Conservation (phyloP, 2,329 filamentous ascomycete genomes). For the Fusarium sp. region DNA sequence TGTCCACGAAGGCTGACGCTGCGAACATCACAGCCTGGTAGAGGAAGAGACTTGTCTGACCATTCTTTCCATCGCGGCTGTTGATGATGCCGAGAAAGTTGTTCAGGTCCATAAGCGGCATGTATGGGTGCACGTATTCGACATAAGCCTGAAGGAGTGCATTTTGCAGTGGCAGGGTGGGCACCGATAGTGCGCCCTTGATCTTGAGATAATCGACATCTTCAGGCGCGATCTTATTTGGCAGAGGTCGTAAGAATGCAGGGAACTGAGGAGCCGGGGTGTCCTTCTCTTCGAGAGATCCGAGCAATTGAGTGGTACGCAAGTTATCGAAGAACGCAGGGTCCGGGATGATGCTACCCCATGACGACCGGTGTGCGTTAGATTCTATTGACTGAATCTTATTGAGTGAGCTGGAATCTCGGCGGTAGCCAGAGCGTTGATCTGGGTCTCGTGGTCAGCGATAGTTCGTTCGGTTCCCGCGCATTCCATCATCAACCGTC, state of each 20-base stretch:
- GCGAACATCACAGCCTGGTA: conserved; percentile 98
- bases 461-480: conserved; percentile 3
- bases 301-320: conserved; percentile 56
- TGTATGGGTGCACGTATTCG: conserved; percentile 92
- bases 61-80: conserved; percentile 73
- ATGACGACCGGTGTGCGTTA: conserved; percentile 39
- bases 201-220: conserved; percentile 84
- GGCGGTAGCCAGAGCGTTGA: conserved; percentile 52
- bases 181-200: conserved; percentile 86
- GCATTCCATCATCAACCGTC: conserved; percentile 12
- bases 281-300: conserved; percentile 61
- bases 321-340: conserved; percentile 51
- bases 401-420: conserved; percentile 47
- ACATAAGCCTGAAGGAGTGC: conserved; percentile 85
- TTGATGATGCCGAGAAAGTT: conserved; percentile 70
- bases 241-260: conserved; percentile 81
- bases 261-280: conserved; percentile 60
- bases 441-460: conserved; percentile 52
- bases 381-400: conserved; percentile 44
- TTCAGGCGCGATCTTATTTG: conserved; percentile 78
- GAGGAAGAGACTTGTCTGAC: conserved; percentile 82
- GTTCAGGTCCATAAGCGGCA: conserved; percentile 83
- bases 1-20: conserved; percentile 87
- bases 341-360: conserved; percentile 49
- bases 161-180: conserved; percentile 75